Evolutionary conservation across 164 flowering plant genomes (phyloP), one percentile per base, ranked within the genome.

Genomic region (Pachysandra terminalis): DNA sequence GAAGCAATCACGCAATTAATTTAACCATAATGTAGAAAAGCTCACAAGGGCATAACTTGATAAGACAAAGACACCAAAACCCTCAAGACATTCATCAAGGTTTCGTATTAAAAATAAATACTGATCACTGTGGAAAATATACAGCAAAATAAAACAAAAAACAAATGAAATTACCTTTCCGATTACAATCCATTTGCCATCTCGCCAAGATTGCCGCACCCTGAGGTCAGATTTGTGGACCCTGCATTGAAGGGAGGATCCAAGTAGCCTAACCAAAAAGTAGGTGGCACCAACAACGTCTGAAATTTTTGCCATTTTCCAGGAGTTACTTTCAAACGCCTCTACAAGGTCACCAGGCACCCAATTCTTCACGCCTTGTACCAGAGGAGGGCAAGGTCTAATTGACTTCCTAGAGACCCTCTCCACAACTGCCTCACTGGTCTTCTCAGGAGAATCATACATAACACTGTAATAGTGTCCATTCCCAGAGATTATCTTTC

Each of bases 221-320:
- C 96, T 79, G 53, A 85, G 73, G 32, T 82, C 66, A 61, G 32
- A 62, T 65, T 63, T 74, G 35, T 59, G 37, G 15, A 74, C 81
- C 41, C 62, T 66, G 22, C 81, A 65, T 56, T 84, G 84, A 61
- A 63, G 59, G 16, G 75, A 70, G 14, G 82, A 81, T 41, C 87
- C 90, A 78, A 83, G 73, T 23, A 82, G 62, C 77, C 86, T 81
- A 12, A 89, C 88, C 61, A 81, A 65, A 72, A 77, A 74, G 26
- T 54, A 35, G 16, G 74, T 26, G 19, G 59, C 63, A 40, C 40
- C 70, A n/a, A 71, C 0, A 56, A 73, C 82, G 64, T 69, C 68
- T 40, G 58, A 21, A 52, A 85, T 49, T n/a, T 48, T 65, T 4
- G 82, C 84, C 4, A 40, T 61, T 68, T 79, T 85, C 89, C 89